phyloP scores from a whole-genome alignment of 2,329 filamentous ascomycete genomes.

The Neofusicoccum umdonicola region DNA sequence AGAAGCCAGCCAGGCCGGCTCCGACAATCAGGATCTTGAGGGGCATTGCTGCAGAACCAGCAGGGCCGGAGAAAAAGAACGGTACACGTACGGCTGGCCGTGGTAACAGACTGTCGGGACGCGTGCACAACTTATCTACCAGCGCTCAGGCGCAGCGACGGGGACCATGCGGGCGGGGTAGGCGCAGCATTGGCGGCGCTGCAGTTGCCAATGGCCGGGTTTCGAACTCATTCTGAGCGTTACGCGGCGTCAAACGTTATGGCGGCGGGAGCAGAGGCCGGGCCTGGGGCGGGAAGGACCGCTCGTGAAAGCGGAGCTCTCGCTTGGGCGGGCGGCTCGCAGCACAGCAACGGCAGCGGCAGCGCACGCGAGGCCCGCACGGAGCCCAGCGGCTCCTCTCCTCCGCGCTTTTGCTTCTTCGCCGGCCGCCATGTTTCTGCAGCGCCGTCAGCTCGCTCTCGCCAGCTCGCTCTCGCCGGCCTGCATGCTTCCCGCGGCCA shows the following conservation, averaged over 20 bases:
- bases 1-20: slow-evolving; percentile 26
- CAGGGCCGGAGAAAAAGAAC: not conserved
- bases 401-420: not conserved
- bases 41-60: slow-evolving; percentile 5
- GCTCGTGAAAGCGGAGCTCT: not conserved
- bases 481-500: not conserved
- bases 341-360: too few species aligned
- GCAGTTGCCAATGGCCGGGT: not conserved
- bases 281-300: not conserved
- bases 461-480: not conserved
- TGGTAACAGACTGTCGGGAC: not conserved
- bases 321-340: not conserved
- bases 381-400: not conserved
- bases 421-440: not conserved
- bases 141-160: not conserved
- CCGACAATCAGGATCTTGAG: slow-evolving; percentile 23
- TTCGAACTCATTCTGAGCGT: not conserved
- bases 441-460: not conserved
- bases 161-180: not conserved
- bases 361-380: too few species aligned
- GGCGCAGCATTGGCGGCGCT: not conserved
- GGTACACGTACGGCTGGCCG: not conserved
- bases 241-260: not conserved
- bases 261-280: not conserved
- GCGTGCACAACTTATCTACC: slow-evolving; percentile 8